These are phyloP conservation scores for Penicillium ucsense DNA, from an alignment of 495 filamentous ascomycete genomes.

Conservation along the genomic window DNA sequence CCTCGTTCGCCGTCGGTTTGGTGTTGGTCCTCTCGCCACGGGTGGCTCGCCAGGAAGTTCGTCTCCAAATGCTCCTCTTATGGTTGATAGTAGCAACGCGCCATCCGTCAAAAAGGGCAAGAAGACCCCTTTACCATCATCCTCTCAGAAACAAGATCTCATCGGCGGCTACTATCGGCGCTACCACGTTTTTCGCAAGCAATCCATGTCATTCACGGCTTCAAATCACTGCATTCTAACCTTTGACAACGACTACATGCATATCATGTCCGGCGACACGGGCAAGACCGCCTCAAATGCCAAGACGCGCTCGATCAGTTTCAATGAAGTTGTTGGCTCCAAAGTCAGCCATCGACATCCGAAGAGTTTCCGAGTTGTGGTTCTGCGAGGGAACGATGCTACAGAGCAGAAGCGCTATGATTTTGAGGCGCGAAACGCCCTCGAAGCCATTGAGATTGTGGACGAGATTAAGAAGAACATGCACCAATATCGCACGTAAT, in stretches of 20 bases:
- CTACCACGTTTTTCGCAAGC: slow-evolving; percentile 86
- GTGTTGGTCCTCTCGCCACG: slow-evolving; percentile 64
- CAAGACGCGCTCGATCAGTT: slow-evolving; percentile 86
- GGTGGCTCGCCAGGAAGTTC: slow-evolving; percentile 71
- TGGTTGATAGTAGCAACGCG: slow-evolving; percentile 37
- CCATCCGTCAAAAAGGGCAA: slow-evolving; percentile 53
- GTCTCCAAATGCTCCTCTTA: slow-evolving; percentile 67
- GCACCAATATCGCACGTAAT: slow-evolving; percentile 40
- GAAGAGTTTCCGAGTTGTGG: slow-evolving; percentile 81
- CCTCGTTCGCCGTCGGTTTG: slow-evolving; percentile 77
- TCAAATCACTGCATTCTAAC: slow-evolving; percentile 74
- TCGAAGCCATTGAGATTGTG: slow-evolving; percentile 84
- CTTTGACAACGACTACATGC: slow-evolving; percentile 92
- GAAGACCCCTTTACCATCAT: slow-evolving; percentile 62
- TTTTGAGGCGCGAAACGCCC: slow-evolving; percentile 74
- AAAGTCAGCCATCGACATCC: slow-evolving; percentile 88
- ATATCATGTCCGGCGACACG: slow-evolving; percentile 73
- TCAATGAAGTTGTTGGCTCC: slow-evolving; percentile 84
- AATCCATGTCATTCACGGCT: slow-evolving; percentile 85
- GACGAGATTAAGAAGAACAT: slow-evolving; percentile 65
- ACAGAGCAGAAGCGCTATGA: slow-evolving; percentile 88
- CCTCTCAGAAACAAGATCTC: slow-evolving; percentile 69
- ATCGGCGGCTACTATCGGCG: slow-evolving; percentile 66
- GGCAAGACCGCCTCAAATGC: slow-evolving; percentile 43
- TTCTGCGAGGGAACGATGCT: slow-evolving; percentile 59